Evolutionary conservation across 148 eudicot genomes (phyloP).

Genomic region (Camellia lanceoleosa): DNA sequence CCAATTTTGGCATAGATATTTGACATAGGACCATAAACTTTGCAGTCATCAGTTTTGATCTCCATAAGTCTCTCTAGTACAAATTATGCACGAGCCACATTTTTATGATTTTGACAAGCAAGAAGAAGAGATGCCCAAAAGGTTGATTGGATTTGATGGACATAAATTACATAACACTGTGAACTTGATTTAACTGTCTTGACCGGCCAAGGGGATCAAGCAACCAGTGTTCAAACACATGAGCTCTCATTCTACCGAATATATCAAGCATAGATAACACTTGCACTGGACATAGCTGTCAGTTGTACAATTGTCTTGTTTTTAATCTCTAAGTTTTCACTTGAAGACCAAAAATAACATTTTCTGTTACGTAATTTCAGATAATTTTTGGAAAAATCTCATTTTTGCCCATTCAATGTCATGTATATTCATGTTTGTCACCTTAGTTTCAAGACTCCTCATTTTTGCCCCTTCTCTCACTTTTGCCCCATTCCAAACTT

Average conservation of each 20-base stretch:
- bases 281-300: too few relatives aligned
- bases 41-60: constrained; percentile 20
- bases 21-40: constrained; percentile 19
- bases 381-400: too few relatives aligned
- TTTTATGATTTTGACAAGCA: constrained; percentile 18
- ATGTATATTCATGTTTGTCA: too few relatives aligned
- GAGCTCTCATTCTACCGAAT: constrained; percentile 3
- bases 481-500: too few relatives aligned
- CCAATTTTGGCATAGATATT: constrained; percentile 21
- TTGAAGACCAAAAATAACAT: too few relatives aligned
- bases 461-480: too few relatives aligned
- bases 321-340: too few relatives aligned
- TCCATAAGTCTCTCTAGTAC: constrained; percentile 19
- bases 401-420: too few relatives aligned
- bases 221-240: constrained; percentile 25
- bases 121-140: constrained; percentile 25
- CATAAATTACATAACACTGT: constrained; percentile 10
- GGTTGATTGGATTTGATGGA: constrained; percentile 15
- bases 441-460: too few relatives aligned
- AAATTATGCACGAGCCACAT: constrained; percentile 17
- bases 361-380: too few relatives aligned
- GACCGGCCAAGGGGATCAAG: constrained; percentile 25
- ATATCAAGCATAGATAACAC: background rate
- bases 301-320: too few relatives aligned
- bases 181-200: constrained; percentile 17